A percentile compares a stretch with the other conserved stretches of the same genome.
Conservation (phyloP, 352 stramenopile species). For the Aphanomyces stellatus region DNA sequence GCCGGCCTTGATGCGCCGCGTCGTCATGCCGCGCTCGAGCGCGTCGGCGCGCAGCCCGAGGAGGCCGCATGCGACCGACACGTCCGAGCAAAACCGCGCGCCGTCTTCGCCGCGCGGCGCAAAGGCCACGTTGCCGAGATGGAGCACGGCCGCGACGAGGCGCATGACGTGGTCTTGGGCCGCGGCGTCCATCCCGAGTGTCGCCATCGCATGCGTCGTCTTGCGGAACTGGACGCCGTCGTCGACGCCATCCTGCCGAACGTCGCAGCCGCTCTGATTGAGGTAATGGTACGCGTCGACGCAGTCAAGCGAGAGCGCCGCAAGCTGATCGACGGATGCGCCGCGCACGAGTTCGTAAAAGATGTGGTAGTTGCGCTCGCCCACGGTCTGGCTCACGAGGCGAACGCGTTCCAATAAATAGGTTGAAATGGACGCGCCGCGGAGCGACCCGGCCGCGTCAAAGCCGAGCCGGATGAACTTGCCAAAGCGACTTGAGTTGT, state of each 20-base stretch:
- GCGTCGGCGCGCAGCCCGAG: slow-evolving; percentile 55
- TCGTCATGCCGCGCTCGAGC: slow-evolving; percentile 58
- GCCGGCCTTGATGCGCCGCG: slow-evolving; percentile 70
- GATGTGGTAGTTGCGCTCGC: slow-evolving; percentile 98
- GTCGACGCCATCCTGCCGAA: slow-evolving; percentile 60
- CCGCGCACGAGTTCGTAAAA: slow-evolving; percentile 94
- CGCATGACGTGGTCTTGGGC: slow-evolving; percentile 75
- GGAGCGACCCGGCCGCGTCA: slow-evolving; percentile 51
- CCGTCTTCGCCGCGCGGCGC: slow-evolving; percentile 33
- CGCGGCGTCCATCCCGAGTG: slow-evolving; percentile 58
- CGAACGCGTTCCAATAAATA: slow-evolving; percentile 96
- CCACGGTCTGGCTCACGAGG: slow-evolving; percentile 85
- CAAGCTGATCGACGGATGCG: slow-evolving; percentile 27
- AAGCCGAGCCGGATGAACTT: slow-evolving; percentile 97
- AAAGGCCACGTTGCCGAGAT: slow-evolving; percentile 80
- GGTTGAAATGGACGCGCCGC: slow-evolving; percentile 76
- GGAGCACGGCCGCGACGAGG: slow-evolving; percentile 74
- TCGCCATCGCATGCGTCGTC: slow-evolving; percentile 68
- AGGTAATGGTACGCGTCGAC: slow-evolving; percentile 72
- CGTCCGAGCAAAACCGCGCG: slow-evolving; percentile 32
- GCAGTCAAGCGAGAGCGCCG: slow-evolving; percentile 35
- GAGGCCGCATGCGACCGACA: slow-evolving; percentile 47
- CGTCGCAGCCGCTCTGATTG: slow-evolving; percentile 68
- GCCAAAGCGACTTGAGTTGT: slow-evolving; percentile 95
- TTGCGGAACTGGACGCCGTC: slow-evolving; percentile 71